A percentile compares a stretch with the other conserved stretches of the same genome.
These are phyloP conservation scores for Zanthoxylum bungeanum DNA, from an alignment of 345 rosid species.

Conservation along the genomic window DNA sequence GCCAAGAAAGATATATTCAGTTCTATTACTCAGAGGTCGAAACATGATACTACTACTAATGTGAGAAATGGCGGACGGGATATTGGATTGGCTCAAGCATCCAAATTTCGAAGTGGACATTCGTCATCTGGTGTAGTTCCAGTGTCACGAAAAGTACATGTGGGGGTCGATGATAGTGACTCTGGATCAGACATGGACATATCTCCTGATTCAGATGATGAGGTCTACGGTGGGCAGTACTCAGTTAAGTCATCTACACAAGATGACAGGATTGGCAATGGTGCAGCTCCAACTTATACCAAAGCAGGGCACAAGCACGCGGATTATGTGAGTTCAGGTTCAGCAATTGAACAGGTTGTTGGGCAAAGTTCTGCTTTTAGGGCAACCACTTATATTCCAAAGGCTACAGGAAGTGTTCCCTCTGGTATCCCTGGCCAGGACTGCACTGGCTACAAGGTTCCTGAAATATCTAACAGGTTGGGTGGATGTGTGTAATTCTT, in stretches of 20 bases:
- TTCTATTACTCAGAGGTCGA: slow-evolving; percentile 22
- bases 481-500: not conserved
- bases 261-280: slow-evolving; percentile 37
- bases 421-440: not conserved
- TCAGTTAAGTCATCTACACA: slow-evolving; percentile 56
- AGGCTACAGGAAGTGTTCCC: slow-evolving; percentile 2
- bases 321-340: slow-evolving; percentile 26
- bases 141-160: slow-evolving; percentile 27
- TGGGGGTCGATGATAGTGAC: slow-evolving; percentile 31
- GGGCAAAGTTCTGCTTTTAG: slow-evolving; percentile 23
- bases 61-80: slow-evolving; percentile 29
- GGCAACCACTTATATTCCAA: slow-evolving; percentile 11
- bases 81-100: slow-evolving; percentile 37
- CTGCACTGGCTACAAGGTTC: slow-evolving; percentile 16
- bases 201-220: slow-evolving; percentile 63
- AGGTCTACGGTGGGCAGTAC: slow-evolving; percentile 31
- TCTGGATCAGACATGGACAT: slow-evolving; percentile 68
- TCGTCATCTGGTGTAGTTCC: slow-evolving; percentile 40
- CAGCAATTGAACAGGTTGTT: slow-evolving; percentile 32
- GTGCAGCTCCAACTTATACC: slow-evolving; percentile 16
- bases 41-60: slow-evolving; percentile 31
- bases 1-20: slow-evolving; percentile 23
- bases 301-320: slow-evolving; percentile 21
- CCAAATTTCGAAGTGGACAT: slow-evolving; percentile 35
- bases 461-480: slow-evolving; percentile 26